Conservation (phyloP, 2,329 filamentous ascomycete species). For the Botrytis elliptica region DNA sequence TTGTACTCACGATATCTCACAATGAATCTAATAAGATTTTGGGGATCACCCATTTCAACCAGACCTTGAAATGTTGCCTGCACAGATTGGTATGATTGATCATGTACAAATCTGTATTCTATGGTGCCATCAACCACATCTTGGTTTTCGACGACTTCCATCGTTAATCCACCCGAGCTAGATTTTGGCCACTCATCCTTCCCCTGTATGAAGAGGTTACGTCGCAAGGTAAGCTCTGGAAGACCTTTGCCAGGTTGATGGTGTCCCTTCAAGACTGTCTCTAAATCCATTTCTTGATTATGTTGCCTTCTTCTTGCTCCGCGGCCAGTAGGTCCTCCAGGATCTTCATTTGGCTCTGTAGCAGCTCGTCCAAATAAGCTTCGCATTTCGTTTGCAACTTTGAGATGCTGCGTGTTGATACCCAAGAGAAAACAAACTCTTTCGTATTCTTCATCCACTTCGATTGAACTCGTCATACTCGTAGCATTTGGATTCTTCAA, state of each 20-base stretch:
- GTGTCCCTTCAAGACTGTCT: conserved; percentile 43
- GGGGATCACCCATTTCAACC: conserved; percentile 81
- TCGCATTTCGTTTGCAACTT: conserved; percentile 89
- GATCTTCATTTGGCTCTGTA: conserved; percentile 55
- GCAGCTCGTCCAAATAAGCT: conserved; percentile 66
- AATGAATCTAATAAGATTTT: conserved; percentile 75
- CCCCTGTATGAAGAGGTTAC: conserved; percentile 68
- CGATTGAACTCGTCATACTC: conserved; percentile 33
- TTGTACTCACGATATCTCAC: conserved; percentile 56
- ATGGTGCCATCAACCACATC: conserved; percentile 54
- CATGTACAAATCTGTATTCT: conserved; percentile 78
- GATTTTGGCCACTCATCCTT: conserved; percentile 71
- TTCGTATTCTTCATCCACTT: conserved; percentile 40
- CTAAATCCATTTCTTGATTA: conserved; percentile 45
- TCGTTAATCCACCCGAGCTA: conserved; percentile 75
- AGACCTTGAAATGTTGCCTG: conserved; percentile 75
- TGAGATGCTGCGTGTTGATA: conserved; percentile 71
- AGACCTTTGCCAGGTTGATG: conserved; percentile 53
- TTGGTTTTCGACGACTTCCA: conserved; percentile 59
- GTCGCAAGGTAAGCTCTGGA: conserved; percentile 56
- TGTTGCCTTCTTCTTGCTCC: conserved; percentile 44
- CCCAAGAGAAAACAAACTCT: conserved; percentile 54
- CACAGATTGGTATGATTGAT: conserved; percentile 67
- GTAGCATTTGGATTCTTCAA: conserved; percentile 39
- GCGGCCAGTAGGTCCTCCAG: conserved; percentile 40